Evolutionary conservation across 139 green algal species (phyloP).

Genomic region (Eudorina sp.): DNA sequence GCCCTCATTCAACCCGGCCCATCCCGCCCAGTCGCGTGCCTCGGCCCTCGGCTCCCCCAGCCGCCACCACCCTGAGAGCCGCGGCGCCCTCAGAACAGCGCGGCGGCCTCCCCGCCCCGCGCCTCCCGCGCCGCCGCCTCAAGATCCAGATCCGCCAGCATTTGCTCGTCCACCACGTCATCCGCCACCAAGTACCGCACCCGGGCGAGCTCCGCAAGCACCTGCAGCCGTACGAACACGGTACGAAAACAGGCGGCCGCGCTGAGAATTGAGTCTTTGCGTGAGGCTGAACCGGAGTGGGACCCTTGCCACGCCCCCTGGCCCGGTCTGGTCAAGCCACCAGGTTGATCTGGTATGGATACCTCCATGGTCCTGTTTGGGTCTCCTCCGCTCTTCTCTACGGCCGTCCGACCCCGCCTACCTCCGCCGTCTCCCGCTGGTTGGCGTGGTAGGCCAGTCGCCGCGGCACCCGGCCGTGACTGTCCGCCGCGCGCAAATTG

Average conservation of each 20-base stretch:
- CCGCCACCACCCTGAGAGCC: too few relatives aligned
- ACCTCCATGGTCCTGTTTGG: too few relatives aligned
- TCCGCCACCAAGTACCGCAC: background rate
- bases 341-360: background rate
- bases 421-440: conserved; percentile 35
- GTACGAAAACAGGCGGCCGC: background rate
- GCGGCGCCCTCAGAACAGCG: too few relatives aligned
- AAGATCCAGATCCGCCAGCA: background rate
- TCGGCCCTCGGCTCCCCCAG: too few relatives aligned
- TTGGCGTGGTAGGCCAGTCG: conserved; percentile 46
- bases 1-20: too few relatives aligned
- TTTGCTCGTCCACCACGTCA: background rate
- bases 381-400: too few relatives aligned
- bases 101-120: too few relatives aligned
- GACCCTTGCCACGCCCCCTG: background rate
- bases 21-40: too few relatives aligned
- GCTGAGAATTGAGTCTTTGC: background rate
- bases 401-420: background rate
- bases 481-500: conserved; percentile 28
- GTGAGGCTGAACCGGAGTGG: background rate
- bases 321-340: background rate
- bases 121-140: background rate
- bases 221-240: background rate
- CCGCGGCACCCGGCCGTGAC: conserved; percentile 47
- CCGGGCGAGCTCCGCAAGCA: background rate